phyloP scores from a whole-genome alignment of 2,329 filamentous ascomycete genomes.

The Cephalotrichum gorgonifer region DNA sequence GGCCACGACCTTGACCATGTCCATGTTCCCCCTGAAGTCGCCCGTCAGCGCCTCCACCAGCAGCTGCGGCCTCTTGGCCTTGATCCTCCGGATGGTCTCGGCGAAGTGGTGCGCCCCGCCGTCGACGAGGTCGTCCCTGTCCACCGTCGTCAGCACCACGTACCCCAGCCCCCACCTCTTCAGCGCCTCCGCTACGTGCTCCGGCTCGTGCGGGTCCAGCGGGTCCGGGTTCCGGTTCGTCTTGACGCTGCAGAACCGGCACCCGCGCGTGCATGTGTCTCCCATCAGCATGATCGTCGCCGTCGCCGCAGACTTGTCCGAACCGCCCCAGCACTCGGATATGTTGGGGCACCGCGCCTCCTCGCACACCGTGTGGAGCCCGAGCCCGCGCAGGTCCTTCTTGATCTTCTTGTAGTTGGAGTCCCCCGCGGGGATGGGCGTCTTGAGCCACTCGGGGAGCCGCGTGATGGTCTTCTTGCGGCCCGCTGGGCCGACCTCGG shows the following conservation, averaged over 20 bases:
- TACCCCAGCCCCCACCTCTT: constrained; percentile 91
- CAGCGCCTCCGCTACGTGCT: constrained; percentile 91
- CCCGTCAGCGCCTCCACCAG: constrained; percentile 79
- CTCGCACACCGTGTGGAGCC: constrained; percentile 92
- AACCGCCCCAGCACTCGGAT: constrained; percentile 93
- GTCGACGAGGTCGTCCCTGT: constrained; percentile 84
- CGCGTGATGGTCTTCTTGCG: constrained; percentile 58
- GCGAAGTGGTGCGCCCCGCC: constrained; percentile 85
- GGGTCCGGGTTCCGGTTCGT: constrained; percentile 66
- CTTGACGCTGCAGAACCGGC: constrained; percentile 95
- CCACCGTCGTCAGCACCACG: constrained; percentile 86
- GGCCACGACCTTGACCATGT: constrained; percentile 79
- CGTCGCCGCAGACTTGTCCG: constrained; percentile 78
- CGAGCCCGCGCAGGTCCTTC: constrained; percentile 78
- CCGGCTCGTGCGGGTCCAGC: constrained; percentile 89
- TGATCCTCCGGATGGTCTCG: constrained; percentile 90
- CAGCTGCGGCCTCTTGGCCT: constrained; percentile 67
- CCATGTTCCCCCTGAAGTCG: constrained; percentile 75
- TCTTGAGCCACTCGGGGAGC: constrained; percentile 91
- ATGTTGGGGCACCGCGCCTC: constrained; percentile 97
- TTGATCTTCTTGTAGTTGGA: constrained; percentile 91
- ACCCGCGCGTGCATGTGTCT: constrained; percentile 93
- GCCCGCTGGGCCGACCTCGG: constrained; percentile 52
- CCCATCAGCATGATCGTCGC: constrained; percentile 99
- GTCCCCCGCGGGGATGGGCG: constrained; percentile 74